Base-by-base conservation (phyloP, 208 protist species). In the Trypanosoma vivax region DNA sequence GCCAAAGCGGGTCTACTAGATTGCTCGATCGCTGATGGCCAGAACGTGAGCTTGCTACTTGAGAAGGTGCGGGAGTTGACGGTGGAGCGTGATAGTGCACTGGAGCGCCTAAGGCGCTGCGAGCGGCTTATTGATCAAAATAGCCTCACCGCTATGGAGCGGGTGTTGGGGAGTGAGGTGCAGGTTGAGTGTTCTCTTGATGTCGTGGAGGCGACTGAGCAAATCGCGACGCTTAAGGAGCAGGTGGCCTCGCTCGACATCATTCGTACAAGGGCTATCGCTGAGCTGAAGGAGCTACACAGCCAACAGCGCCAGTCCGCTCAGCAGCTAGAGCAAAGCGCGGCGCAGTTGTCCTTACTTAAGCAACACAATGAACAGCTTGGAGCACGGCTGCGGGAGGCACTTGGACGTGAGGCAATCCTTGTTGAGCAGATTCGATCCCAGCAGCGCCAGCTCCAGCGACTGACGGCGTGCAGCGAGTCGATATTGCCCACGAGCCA, bases 61-160 rank as follows among this genome's bases (percentile, higher is more conserved):
- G 57, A 69, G 30, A 50, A 74, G 40, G 31, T 88, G 28, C 56
- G 52, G 10, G 39, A 38, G 19, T 25, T 88, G 5, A 80, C 70
- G 7, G 25, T 21, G 1, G 65, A 91, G 38, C 78, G 74, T 3
- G 76, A 89, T 29, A 21, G 16, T 0, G 57, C 79, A 41, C 53
- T 65, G 2, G 48, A 41, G 0, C 49, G 73, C 30, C 59, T 94
- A 27, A 52, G 52, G 19, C 45, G 67, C 2, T 73, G 70, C 52
- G 63, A 73, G 16, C 66, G 63, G 7, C 37, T 90, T n/a, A 84
- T 94, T 25, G 73, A 91, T 28, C 72, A 73, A 55, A 73, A 91
- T 60, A 73, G 83, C 41, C 63, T 94, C 7, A 70, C 71, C 7
- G 67, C 84, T 16, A 65, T 88, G 28, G 81, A 90, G 61, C 68